Evolutionary conservation across 208 protist species (phyloP).

Genomic region (Trypanosoma rangeli): DNA sequence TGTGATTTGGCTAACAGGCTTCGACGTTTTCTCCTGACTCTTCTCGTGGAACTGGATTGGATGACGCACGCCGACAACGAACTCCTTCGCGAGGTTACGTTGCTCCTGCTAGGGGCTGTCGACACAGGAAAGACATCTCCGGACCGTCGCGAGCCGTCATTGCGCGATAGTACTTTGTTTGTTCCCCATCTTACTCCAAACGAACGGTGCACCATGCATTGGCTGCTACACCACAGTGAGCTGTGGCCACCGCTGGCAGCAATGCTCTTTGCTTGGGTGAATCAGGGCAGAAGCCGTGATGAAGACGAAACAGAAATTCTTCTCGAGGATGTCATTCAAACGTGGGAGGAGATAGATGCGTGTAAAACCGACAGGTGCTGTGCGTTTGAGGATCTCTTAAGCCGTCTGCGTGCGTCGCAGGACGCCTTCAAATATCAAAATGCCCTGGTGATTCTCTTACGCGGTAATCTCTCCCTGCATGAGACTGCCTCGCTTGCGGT

Average conservation of each 20-base stretch:
- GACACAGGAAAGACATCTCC: neutral
- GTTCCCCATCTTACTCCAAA: neutral
- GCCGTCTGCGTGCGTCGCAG: slow-evolving; percentile 9
- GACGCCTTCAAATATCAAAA: slow-evolving; percentile 15
- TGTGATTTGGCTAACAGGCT: slow-evolving; percentile 10
- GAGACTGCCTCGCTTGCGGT: slow-evolving; percentile 9
- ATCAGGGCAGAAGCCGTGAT: neutral
- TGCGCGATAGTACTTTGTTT: slow-evolving; percentile 1
- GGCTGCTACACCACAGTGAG: slow-evolving; percentile 8
- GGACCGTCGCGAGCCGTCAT: neutral
- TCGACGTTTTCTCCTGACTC: slow-evolving; percentile 17
- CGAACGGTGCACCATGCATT: slow-evolving; percentile 15
- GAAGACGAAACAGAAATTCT: slow-evolving; percentile 8
- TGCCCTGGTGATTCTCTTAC: slow-evolving; percentile 13
- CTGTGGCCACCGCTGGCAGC: slow-evolving; percentile 14
- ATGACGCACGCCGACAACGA: slow-evolving; percentile 2
- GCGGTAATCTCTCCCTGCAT: slow-evolving; percentile 6
- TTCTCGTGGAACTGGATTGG: slow-evolving; percentile 29
- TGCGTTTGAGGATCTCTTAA: slow-evolving; percentile 11
- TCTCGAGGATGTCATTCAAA: slow-evolving; percentile 18
- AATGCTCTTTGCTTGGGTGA: slow-evolving; percentile 26
- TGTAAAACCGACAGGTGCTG: neutral
- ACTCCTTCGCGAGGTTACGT: slow-evolving; percentile 13
- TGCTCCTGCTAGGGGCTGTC: slow-evolving; percentile 21
- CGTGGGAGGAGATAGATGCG: neutral